Evolutionary conservation across 2,329 filamentous ascomycete species (phyloP).

Genomic region (Cladophialophora immunda): DNA sequence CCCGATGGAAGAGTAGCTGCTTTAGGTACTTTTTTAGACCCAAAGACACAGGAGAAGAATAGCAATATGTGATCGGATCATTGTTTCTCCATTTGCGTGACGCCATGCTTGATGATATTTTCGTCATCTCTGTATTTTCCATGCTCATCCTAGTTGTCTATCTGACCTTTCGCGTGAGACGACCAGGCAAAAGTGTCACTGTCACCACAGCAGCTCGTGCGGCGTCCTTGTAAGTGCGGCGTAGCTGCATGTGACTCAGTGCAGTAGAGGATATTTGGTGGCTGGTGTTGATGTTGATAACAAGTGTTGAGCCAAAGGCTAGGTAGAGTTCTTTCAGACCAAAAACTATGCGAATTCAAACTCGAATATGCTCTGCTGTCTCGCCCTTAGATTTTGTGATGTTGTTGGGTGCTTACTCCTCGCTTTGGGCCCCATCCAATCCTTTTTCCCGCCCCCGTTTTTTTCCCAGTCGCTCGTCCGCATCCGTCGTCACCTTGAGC

Average conservation of each 20-base stretch:
- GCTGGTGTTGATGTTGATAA: background rate
- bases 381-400: too few relatives aligned
- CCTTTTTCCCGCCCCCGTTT: background rate
- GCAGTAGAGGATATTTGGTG: background rate
- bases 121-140: background rate
- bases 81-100: constrained; percentile 14
- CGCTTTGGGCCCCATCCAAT: background rate
- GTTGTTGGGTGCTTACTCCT: too few relatives aligned
- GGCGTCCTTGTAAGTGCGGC: background rate
- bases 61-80: constrained; percentile 36
- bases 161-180: background rate
- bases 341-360: background rate
- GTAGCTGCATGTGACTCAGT: background rate
- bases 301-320: background rate
- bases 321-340: background rate
- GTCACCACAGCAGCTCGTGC: background rate
- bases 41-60: constrained; percentile 34
- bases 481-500: too few relatives aligned
- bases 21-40: constrained; percentile 31
- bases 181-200: background rate
- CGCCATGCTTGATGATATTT: background rate
- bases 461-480: too few relatives aligned
- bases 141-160: background rate
- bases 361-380: background rate
- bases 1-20: constrained; percentile 30